A percentile compares a stretch with the other conserved stretches of the same genome.
These are phyloP conservation scores for Pelargonium australe DNA, from an alignment of 441 rosid genomes.

Conservation along the genomic window DNA sequence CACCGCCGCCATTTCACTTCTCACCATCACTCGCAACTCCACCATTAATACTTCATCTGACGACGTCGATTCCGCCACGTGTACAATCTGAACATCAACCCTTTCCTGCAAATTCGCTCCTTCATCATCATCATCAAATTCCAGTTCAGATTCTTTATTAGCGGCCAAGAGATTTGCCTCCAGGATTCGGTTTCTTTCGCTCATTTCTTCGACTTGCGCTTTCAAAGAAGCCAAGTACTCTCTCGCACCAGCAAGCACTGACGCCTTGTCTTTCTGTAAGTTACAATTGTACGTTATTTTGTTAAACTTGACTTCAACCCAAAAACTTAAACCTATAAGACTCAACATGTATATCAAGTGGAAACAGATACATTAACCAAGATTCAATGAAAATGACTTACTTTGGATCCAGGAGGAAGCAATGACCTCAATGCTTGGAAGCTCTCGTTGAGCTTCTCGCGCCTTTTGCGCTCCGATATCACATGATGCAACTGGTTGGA, in stretches of 20 bases:
- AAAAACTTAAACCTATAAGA: no score
- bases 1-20: constrained; percentile 31
- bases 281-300: no score
- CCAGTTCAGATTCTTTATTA: neutral
- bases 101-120: constrained; percentile 18
- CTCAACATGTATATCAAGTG: no score
- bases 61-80: constrained; percentile 43
- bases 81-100: constrained; percentile 29
- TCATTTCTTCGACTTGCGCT: constrained; percentile 38
- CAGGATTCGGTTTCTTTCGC: constrained; percentile 30
- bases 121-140: constrained; percentile 14
- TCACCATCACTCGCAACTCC: constrained; percentile 39
- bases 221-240: constrained; percentile 37
- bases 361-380: neutral
- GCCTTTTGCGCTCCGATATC: constrained; percentile 76
- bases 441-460: constrained; percentile 76
- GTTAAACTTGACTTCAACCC: no score
- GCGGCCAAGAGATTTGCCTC: constrained; percentile 28
- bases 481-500: constrained; percentile 61
- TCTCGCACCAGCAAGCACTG: constrained; percentile 42
- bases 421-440: constrained; percentile 56
- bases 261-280: constrained; percentile 66
- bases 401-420: constrained; percentile 79
- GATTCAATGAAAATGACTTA: constrained; percentile 10
- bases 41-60: constrained; percentile 22